These are phyloP conservation scores for Eucommia ulmoides DNA, from an alignment of 257 asterid genomes.

Conservation along the genomic window DNA sequence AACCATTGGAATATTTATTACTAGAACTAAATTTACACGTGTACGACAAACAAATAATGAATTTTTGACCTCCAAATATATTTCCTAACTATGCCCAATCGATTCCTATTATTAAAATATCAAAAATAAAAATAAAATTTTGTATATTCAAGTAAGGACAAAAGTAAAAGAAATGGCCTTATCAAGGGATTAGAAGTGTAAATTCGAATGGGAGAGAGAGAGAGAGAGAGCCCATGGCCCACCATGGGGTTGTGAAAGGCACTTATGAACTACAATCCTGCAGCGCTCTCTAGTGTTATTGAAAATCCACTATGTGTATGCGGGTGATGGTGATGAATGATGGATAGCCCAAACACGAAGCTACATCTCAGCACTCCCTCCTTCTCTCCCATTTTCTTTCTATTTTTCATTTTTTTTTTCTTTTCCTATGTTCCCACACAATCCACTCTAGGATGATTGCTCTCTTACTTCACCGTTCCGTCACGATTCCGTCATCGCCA, in stretches of 20 bases:
- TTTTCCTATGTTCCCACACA: too few relatives aligned
- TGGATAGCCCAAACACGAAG: slow-evolving; percentile 45
- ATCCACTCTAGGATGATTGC: slow-evolving; percentile 35
- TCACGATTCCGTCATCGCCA: slow-evolving; percentile 64
- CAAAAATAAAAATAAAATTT: too few relatives aligned
- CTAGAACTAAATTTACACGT: too few relatives aligned
- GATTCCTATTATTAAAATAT: not conserved
- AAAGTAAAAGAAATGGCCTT: too few relatives aligned
- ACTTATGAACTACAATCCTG: slow-evolving; percentile 49
- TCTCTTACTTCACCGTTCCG: slow-evolving; percentile 70
- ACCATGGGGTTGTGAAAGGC: slow-evolving; percentile 59
- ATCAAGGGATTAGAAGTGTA: not conserved
- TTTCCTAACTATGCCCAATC: not conserved
- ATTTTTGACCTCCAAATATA: not conserved
- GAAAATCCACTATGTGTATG: too few relatives aligned
- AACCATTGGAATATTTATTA: too few relatives aligned
- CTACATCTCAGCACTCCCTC: slow-evolving; percentile 15
- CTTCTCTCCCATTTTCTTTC: slow-evolving; percentile 18
- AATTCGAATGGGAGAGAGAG: slow-evolving; percentile 6
- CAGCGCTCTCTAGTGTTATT: slow-evolving; percentile 37
- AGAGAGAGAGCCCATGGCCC: slow-evolving; percentile 35
- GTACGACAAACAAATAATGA: not conserved
- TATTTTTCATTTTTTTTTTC: too few relatives aligned
- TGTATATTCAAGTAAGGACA: not conserved
- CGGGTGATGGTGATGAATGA: slow-evolving; percentile 41